Evolutionary conservation across 2,329 filamentous ascomycete species (phyloP).

Genomic region (Dothistroma septosporum): DNA sequence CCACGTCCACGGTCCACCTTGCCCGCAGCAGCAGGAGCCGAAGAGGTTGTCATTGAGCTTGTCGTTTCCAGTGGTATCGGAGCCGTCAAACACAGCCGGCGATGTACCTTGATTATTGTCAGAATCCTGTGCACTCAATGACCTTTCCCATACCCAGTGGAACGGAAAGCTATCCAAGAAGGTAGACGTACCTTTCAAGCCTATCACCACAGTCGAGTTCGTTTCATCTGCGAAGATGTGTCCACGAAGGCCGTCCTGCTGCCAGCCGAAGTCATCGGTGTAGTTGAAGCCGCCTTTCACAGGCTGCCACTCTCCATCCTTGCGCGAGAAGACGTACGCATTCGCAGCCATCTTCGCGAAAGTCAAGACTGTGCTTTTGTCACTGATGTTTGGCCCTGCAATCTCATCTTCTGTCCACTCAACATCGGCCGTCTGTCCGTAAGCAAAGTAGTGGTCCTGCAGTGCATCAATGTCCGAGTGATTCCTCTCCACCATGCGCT

Average conservation of each 20-base stretch:
- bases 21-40: constrained; percentile 95
- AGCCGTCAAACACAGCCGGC: constrained; percentile 89
- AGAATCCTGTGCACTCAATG: neutral
- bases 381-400: constrained; percentile 72
- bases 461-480: constrained; percentile 73
- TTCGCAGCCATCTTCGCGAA: constrained; percentile 86
- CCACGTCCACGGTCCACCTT: constrained; percentile 87
- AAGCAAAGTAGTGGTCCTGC: constrained; percentile 66
- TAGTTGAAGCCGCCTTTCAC: constrained; percentile 77
- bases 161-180: constrained; percentile 10
- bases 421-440: constrained; percentile 63
- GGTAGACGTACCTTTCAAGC: constrained; percentile 65
- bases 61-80: constrained; percentile 93
- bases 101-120: constrained; percentile 25
- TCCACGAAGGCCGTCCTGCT: constrained; percentile 79
- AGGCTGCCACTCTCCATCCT: constrained; percentile 75
- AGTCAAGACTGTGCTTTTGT: constrained; percentile 77
- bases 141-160: neutral
- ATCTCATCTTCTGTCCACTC: constrained; percentile 83
- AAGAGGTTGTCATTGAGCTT: constrained; percentile 98
- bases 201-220: constrained; percentile 85
- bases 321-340: constrained; percentile 74
- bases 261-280: constrained; percentile 88
- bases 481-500: constrained; percentile 75
- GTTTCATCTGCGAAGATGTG: constrained; percentile 85